Base-by-base conservation (phyloP, 306 rosid species). In the Cyclanthera cordifolia region DNA sequence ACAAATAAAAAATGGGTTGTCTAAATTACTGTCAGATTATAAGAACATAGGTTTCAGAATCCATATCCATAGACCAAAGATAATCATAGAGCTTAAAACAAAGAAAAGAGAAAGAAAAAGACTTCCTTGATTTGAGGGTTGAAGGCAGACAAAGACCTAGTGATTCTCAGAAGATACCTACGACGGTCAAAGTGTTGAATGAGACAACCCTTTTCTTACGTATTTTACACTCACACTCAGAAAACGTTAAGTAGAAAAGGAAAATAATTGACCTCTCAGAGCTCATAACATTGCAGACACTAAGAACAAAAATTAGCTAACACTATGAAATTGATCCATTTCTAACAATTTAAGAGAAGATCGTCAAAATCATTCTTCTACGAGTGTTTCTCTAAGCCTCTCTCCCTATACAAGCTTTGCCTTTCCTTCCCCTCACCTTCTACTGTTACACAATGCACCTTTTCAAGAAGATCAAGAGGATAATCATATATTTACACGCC, bases 161-260 rank as follows among this genome's bases (percentile, higher is more conserved):
- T n/a, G 70, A 64, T 34, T 34, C 41, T 1, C 41, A 37, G 43
- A 61, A 39, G n/a, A n/a, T n/a, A n/a, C n/a, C n/a, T n/a, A n/a
- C n/a, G n/a, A n/a, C n/a, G n/a, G 69, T 61, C 69, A 61, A 61
- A 61, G 69, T 13, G 69, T 14, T 19, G 50, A 39, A 39, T 41
- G 43, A 39, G 51, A 61, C 69, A 60, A n/a, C 30, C 30, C 67
- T 32, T 59, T 32, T 58, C 13, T 55, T 39, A 39, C 4, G 28
- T 20, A 61, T 61, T 59, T 17, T 39, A 61, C 50, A 61, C 28
- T 61, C 69, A 61, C 51, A 61, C 51, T 61, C 50, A 54, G n/a
- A 54, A 54, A 93, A 79, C 79, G 95, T 72, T 95, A 93, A 93
- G 83, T 73, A 86, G 90, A 90, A 90, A 76, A 70, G 73, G 43